A percentile compares a stretch with the other conserved stretches of the same genome.
Evolutionary conservation across 768 basidiomycete genomes (phyloP).

Genomic region (Bullera alba): DNA sequence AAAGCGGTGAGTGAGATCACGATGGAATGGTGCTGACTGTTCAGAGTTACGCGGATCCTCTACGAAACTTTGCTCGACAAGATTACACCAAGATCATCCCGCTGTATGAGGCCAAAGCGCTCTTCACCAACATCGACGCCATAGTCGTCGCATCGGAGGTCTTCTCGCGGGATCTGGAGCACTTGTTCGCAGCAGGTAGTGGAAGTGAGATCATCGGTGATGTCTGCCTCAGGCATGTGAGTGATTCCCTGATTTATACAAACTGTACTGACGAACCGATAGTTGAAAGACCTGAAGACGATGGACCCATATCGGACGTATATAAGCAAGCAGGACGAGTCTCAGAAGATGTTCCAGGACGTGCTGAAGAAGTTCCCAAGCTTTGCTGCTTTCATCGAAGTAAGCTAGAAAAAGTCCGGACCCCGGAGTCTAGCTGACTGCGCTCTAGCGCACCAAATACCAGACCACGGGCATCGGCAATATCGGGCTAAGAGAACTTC

Average conservation of each 20-base stretch:
- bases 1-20: slow-evolving; percentile 51
- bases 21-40: neutral
- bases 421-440: neutral
- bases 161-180: slow-evolving; percentile 75
- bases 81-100: slow-evolving; percentile 83
- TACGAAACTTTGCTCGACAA: slow-evolving; percentile 74
- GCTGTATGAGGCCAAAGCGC: slow-evolving; percentile 79
- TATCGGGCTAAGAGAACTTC: slow-evolving; percentile 77
- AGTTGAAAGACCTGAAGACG: slow-evolving; percentile 70
- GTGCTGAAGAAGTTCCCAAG: slow-evolving; percentile 64
- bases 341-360: slow-evolving; percentile 77
- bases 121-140: slow-evolving; percentile 90
- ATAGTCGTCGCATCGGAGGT: slow-evolving; percentile 82
- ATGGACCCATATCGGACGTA: slow-evolving; percentile 90
- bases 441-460: slow-evolving; percentile 61
- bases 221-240: slow-evolving; percentile 66
- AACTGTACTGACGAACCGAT: neutral
- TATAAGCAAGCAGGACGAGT: slow-evolving; percentile 87
- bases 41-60: slow-evolving; percentile 79
- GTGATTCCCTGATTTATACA: slow-evolving; percentile 10
- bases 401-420: slow-evolving; percentile 50
- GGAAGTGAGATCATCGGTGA: slow-evolving; percentile 65
- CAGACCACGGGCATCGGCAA: slow-evolving; percentile 55
- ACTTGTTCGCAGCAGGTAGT: slow-evolving; percentile 57
- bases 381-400: slow-evolving; percentile 82